These are phyloP conservation scores for Talaromyces wortmannii DNA, from an alignment of 495 filamentous ascomycete species.

Conservation along the genomic window DNA sequence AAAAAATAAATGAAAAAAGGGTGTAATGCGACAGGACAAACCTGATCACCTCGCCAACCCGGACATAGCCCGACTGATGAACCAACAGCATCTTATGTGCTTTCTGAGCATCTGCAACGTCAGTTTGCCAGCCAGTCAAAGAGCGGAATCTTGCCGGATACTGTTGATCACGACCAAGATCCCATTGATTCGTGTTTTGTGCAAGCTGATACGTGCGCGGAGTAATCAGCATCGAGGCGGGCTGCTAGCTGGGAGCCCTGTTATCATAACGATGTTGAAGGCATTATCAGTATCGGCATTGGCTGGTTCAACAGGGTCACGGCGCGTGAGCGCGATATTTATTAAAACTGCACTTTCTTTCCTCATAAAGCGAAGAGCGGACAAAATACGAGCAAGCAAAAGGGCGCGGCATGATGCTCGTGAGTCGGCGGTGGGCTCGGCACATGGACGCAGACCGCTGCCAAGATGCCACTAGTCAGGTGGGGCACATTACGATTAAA, in stretches of 20 bases:
- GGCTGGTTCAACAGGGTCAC: no score
- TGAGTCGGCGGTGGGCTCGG: no score
- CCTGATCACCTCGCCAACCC: slow-evolving; percentile 85
- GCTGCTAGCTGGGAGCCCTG: not conserved
- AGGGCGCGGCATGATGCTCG: no score
- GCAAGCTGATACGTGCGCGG: slow-evolving; percentile 41
- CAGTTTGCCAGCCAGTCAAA: slow-evolving; percentile 33
- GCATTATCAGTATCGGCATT: no score
- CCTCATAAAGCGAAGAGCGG: no score
- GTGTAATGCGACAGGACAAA: slow-evolving; percentile 12
- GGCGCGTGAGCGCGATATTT: no score
- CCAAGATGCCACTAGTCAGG: no score
- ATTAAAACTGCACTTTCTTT: no score
- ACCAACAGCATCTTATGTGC: slow-evolving; percentile 70
- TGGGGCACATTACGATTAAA: no score
- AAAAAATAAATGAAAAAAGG: not conserved
- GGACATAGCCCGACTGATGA: slow-evolving; percentile 82
- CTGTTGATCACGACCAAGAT: slow-evolving; percentile 9
- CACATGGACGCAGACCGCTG: no score
- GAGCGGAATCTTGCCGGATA: slow-evolving; percentile 21
- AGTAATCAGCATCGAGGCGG: slow-evolving; percentile 39
- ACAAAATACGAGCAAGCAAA: no score
- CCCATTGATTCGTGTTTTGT: slow-evolving; percentile 30
- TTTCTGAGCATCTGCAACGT: slow-evolving; percentile 9
- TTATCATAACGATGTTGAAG: not conserved